phyloP scores from a whole-genome alignment of 2,329 filamentous ascomycete species.

The Cadophora sp. region DNA sequence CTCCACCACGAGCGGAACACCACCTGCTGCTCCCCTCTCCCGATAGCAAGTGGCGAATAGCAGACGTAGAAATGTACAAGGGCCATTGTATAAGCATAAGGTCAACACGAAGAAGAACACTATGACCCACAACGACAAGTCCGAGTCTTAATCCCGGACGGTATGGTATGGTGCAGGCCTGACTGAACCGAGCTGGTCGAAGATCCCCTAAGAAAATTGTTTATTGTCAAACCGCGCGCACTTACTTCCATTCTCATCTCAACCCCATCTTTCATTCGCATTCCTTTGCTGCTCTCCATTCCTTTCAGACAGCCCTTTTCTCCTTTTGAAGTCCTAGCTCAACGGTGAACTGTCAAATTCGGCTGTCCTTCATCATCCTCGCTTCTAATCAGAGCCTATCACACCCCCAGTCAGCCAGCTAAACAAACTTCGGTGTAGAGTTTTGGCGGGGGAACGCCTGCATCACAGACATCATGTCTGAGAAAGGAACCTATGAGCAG shows the following conservation, averaged over 20 bases:
- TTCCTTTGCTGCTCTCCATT: constrained; percentile 6
- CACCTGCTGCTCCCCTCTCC: neutral
- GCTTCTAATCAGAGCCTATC: neutral
- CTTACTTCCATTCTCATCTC: neutral
- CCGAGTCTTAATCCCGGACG: constrained; percentile 24
- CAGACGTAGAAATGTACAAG: neutral
- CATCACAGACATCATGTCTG: constrained; percentile 22
- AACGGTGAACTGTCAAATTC: neutral
- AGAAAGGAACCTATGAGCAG: constrained; percentile 24
- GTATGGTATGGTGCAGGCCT: constrained; percentile 9
- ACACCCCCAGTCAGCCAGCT: neutral
- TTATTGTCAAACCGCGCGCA: constrained; percentile 4
- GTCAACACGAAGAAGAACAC: constrained; percentile 2
- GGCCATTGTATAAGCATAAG: constrained; percentile 16
- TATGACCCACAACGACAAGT: constrained; percentile 21
- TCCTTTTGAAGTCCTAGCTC: neutral
- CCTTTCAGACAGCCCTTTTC: neutral
- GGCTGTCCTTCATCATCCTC: neutral
- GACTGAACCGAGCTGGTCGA: constrained; percentile 23
- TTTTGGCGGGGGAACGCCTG: constrained; percentile 24
- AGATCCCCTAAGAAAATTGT: constrained; percentile 19
- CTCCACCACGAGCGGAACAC: constrained; percentile 1
- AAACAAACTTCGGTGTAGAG: neutral
- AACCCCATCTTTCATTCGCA: neutral
- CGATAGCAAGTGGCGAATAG: constrained; percentile 8